Conservation (phyloP, 306 rosid species). For the Cicer yamashitae region DNA sequence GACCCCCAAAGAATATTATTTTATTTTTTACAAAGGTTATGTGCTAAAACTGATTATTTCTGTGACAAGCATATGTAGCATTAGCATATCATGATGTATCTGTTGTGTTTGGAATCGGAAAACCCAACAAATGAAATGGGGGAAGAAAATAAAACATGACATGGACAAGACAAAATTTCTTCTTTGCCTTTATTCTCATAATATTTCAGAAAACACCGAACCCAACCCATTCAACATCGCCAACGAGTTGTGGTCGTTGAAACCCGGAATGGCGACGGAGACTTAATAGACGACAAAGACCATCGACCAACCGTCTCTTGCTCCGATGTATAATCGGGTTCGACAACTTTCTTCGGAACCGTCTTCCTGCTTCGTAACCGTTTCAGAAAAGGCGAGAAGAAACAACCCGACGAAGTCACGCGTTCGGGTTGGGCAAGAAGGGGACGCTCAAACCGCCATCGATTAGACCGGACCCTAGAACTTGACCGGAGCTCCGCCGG, state of each 20-base stretch:
- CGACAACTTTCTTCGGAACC: constrained; percentile 30
- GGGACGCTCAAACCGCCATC: constrained; percentile 61
- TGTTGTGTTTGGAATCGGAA: no score
- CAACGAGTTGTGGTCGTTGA: constrained; percentile 62
- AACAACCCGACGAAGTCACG: constrained; percentile 63
- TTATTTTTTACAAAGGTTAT: neutral
- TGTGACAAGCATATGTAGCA: no score
- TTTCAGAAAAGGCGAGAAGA: constrained; percentile 67
- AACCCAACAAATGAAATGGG: no score
- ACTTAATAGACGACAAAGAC: constrained; percentile 69
- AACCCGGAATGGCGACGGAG: constrained; percentile 61
- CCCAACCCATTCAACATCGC: constrained; percentile 83
- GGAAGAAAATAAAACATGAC: no score
- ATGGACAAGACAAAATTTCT: no score
- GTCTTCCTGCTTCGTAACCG: constrained; percentile 45
- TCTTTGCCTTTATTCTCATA: no score
- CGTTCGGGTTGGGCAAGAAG: constrained; percentile 50
- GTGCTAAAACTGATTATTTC: no score
- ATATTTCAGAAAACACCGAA: constrained; percentile 71
- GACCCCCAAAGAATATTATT: neutral
- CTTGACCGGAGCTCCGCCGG: constrained; percentile 52
- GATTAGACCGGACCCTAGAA: constrained; percentile 59
- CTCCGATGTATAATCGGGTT: constrained; percentile 51
- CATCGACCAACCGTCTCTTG: constrained; percentile 63
- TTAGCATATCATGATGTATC: no score